phyloP scores from a whole-genome alignment of 1,284 basidiomycete species.

The Erythrobasidium hasegawianum region DNA sequence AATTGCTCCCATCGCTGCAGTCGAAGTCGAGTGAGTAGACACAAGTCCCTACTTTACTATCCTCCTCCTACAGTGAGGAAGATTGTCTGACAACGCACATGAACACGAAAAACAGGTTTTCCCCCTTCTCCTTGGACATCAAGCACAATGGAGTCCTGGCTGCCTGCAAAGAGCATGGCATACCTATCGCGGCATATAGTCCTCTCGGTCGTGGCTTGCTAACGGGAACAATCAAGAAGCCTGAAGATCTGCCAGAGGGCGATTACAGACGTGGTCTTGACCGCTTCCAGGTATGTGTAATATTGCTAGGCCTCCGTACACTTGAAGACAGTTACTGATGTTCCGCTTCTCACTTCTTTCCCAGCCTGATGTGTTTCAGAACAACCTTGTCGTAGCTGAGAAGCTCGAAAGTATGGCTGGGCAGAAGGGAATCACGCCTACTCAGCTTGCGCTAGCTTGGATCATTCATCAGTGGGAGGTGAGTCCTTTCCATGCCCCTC shows the following conservation, averaged over 20 bases:
- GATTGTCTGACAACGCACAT: background rate
- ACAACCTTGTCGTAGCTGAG: slow-evolving; percentile 58
- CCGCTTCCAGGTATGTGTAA: slow-evolving; percentile 43
- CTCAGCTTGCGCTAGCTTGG: slow-evolving; percentile 63
- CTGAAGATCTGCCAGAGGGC: slow-evolving; percentile 56
- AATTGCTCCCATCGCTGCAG: slow-evolving; percentile 41
- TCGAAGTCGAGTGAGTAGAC: slow-evolving; percentile 43
- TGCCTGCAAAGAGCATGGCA: slow-evolving; percentile 53
- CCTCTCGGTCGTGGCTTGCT: slow-evolving; percentile 63
- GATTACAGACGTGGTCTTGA: slow-evolving; percentile 53
- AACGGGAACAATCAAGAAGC: slow-evolving; percentile 57
- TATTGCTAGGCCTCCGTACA: background rate
- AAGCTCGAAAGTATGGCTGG: slow-evolving; percentile 54
- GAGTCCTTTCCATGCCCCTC: slow-evolving; percentile 49
- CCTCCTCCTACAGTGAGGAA: too few species aligned
- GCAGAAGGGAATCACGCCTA: slow-evolving; percentile 55
- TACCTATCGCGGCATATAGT: slow-evolving; percentile 62
- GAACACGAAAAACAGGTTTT: too few species aligned
- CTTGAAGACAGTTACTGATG: background rate
- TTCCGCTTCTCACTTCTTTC: slow-evolving; percentile 18
- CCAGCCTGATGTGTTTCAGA: slow-evolving; percentile 57
- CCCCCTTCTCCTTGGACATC: slow-evolving; percentile 51
- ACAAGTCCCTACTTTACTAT: too few species aligned
- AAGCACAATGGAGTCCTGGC: slow-evolving; percentile 51
- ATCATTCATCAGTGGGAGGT: slow-evolving; percentile 56